Evolutionary conservation across 1,139 yeast species (phyloP), one percentile per base, ranked within the genome.

Genomic region (Kodamaea ohmeri): DNA sequence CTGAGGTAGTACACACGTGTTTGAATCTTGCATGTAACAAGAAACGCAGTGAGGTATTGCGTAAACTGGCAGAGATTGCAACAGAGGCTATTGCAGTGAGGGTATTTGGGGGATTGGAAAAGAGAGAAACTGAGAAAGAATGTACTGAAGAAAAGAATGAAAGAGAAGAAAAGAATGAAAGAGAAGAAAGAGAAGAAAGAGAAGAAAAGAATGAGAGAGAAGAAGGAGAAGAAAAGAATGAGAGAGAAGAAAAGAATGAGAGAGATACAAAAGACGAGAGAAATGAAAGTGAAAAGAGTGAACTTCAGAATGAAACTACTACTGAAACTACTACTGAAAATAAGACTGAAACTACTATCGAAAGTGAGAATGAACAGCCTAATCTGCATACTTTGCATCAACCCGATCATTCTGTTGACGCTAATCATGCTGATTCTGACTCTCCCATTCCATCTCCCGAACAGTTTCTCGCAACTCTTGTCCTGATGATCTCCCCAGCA

Each of bases 21-120:
- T 73, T 94, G 54, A 83, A 95, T 11, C 75, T 94, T 61, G 96
- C 97, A 1, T 88, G 96, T 55, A 95, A 92, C 58, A 87, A 89
- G 63, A 78, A 90, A 56, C 76, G 97, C 58, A 84, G 95, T 45
- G 97, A 92, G 51, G 87, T 90, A 11, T 72, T 94, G 42, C 71
- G 98, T 53, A 76, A 84, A 44, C 85, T 95, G 1, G 97, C 97
- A 0, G 97, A 92, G 53, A 78, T 85, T 70, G 79, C 96, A 0
- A 78, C 90, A 75, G 69, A 76, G 27, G 69, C 81, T 4, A 80
- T 89, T 38, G 81, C 92, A 1, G 74, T 80, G 30, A 71, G 78
- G 37, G 73, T 90, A 7, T 92, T 90, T 57, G 61, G 71, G 21
- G 79, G 78, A 45, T 63, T 89, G 37, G 71, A 71, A 37, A 61